Base-by-base conservation (phyloP, 805 yeast species). In the Starmerella etchellsii region DNA sequence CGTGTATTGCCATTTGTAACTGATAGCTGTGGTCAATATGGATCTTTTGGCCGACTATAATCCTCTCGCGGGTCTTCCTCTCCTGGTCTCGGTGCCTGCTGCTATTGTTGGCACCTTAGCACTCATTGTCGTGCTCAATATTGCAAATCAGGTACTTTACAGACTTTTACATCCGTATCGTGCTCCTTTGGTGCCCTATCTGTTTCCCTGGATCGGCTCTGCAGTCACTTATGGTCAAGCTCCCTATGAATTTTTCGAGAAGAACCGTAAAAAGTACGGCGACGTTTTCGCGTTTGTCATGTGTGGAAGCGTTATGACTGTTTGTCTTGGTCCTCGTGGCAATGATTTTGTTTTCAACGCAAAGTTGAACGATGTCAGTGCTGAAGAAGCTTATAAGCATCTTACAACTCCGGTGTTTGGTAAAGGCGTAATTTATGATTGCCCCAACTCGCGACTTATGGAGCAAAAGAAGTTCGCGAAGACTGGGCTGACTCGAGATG, bases 391-490 rank as follows among this genome's bases (percentile, higher is more conserved):
- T 30, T 91, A 91, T 66, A 71, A 78, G 47, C 95, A 87, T 59
- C 71, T 91, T 63, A 91, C 98, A n/a, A 88, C 97, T n/a, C 98
- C 98, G 13, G 95, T 85, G 14, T 91, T 91, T 53, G 98, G 98
- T 54, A 76, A 85, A 57, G 98, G 97, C 55, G 98, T 91, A 40
- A 81, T 91, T 39, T 91, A 91, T 60, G 98, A 91, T 65, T 88
- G 96, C 64, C 84, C 98, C 48, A 91, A 91, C 66, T 65, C 76
- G 55, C 76, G 85, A 51, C 73, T 91, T 56, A 91, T 91, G 98
- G 98, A 91, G 61, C 98, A 91, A 64, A 91, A 91, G 74, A 91
- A 85, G 67, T 91, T 91, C 56, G 94, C 87, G 48, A 91, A 91
- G 64, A 73, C 74, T 40, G 93, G 95, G 19, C 70, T 91, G 53